Evolutionary conservation across 2,329 filamentous ascomycete genomes (phyloP), one percentile per base, ranked within the genome.

Genomic region (Talaromyces sp.): DNA sequence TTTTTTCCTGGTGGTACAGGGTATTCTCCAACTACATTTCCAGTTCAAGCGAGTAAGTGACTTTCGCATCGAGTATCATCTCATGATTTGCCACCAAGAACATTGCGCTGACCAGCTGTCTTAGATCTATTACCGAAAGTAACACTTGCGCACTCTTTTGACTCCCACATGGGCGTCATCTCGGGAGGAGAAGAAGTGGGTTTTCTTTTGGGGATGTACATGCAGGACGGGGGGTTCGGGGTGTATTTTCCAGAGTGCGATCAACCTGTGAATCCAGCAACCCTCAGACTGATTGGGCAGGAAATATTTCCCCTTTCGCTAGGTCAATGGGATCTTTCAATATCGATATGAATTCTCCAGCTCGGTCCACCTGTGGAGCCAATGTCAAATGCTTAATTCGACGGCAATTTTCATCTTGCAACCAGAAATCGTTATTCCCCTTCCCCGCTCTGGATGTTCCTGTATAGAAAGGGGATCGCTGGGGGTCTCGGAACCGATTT

Each of bases 11-110:
- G 29, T 46, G 10, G 11, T 24, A 47, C 46, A 49, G 46, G 46
- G 46, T 22, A 49, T 49, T 42, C 46, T 49, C 8, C 92, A 97
- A 76, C 83, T 99, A 53, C 93, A 97, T 72, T 99, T 99, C 72
- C 92, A 97, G 73, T 46, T 46, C 20, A 46, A 46, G 30, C 33
- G 43, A 36, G 43, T 46, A 36, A 46, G 43, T 24, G 6, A 32
- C 24, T 13, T 16, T 16, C 9, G 6, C n/a, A 7, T 2, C 10
- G 33, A 17, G 19, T 22, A 11, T 33, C 20, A 3, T 27, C 14
- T 10, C 24, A 42, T 17, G 7, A 22, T 19, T 22, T 36, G 20
- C 16, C 30, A 22, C 16, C 17, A 24, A 8, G 41, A 52, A 49
- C 52, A 33, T 9, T 39, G 2, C 39, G 47, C 52, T 65, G 41